These are phyloP conservation scores for Scortechinia acanthostroma DNA, from an alignment of 2,329 filamentous ascomycete genomes.

Conservation along the genomic window DNA sequence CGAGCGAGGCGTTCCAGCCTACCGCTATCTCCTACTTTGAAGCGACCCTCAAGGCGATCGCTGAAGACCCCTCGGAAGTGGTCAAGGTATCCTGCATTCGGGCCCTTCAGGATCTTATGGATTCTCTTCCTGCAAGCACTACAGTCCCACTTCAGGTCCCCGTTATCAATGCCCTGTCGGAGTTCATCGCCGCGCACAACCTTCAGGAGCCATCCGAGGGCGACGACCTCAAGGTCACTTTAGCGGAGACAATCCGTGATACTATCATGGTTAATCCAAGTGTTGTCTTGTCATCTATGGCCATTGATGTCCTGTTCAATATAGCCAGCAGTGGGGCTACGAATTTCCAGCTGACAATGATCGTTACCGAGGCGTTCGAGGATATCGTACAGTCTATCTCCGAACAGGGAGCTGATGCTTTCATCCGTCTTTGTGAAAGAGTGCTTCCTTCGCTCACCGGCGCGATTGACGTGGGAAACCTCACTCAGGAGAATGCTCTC, in stretches of 20 bases:
- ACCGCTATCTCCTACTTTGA: conserved; percentile 63
- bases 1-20: conserved; percentile 39
- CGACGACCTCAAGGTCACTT: conserved; percentile 83
- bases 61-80: conserved; percentile 72
- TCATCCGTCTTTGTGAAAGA: conserved; percentile 73
- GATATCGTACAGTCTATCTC: conserved; percentile 70
- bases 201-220: conserved; percentile 77
- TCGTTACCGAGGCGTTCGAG: conserved; percentile 87
- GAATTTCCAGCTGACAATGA: conserved; percentile 84
- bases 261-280: conserved; percentile 74
- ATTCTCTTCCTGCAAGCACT: conserved; percentile 33
- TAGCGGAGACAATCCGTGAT: conserved; percentile 79
- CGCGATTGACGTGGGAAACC: conserved; percentile 78
- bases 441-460: conserved; percentile 81
- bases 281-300: conserved; percentile 65
- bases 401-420: conserved; percentile 58
- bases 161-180: conserved; percentile 54
- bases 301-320: conserved; percentile 78
- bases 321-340: conserved; percentile 80
- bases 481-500: conserved; percentile 78
- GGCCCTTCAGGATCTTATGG: conserved; percentile 65
- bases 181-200: conserved; percentile 76
- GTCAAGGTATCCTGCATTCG: conserved; percentile 90
- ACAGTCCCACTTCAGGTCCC: conserved; percentile 47
- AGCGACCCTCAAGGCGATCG: conserved; percentile 69